Evolutionary conservation across 164 flowering plant species (phyloP).

Genomic region (Vitis rupestris): DNA sequence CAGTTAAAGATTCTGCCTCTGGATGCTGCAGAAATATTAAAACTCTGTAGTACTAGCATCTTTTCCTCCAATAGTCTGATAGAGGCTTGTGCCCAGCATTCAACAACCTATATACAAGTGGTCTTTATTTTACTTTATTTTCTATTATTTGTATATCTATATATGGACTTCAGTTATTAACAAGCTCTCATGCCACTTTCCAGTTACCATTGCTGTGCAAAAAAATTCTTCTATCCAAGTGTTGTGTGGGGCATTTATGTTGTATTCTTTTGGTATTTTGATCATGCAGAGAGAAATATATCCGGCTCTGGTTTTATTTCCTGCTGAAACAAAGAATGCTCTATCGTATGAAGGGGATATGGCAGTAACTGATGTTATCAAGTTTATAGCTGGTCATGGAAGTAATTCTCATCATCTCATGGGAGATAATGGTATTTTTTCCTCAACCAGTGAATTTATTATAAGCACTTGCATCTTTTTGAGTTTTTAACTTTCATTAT

Average conservation of each 20-base stretch:
- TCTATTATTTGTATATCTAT: too few species aligned
- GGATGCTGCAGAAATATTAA: too few species aligned
- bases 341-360: slow-evolving; percentile 65
- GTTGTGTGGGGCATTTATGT: background rate
- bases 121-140: too few species aligned
- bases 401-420: slow-evolving; percentile 43
- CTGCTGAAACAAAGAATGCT: slow-evolving; percentile 58
- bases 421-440: slow-evolving; percentile 40
- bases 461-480: background rate
- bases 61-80: too few species aligned
- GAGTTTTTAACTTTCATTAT: background rate
- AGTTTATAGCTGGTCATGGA: slow-evolving; percentile 69
- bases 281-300: slow-evolving; percentile 73
- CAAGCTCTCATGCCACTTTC: too few species aligned
- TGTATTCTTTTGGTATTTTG: slow-evolving; percentile 5
- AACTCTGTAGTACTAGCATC: too few species aligned
- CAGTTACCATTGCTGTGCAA: too few species aligned
- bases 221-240: background rate
- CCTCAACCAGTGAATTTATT: background rate
- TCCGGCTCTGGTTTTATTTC: slow-evolving; percentile 75
- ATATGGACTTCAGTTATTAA: too few species aligned
- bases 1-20: too few species aligned
- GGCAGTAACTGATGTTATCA: slow-evolving; percentile 56
- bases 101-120: too few species aligned
- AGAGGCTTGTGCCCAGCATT: too few species aligned